These are phyloP conservation scores for Cutaneotrichosporon daszewskae DNA, from an alignment of 1,284 basidiomycete species.

Conservation along the genomic window DNA sequence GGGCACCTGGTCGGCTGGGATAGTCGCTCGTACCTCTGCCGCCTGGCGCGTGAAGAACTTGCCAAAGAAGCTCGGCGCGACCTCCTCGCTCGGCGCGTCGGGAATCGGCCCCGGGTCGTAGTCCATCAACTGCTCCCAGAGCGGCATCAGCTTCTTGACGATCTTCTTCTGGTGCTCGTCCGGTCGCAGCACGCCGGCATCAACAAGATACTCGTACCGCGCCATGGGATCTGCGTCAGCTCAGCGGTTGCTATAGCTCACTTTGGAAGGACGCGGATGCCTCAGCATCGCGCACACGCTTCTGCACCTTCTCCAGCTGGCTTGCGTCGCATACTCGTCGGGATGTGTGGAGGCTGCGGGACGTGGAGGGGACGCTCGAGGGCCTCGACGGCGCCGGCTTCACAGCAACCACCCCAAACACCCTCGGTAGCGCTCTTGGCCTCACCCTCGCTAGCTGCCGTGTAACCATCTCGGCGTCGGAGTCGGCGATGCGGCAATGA, in stretches of 20 bases:
- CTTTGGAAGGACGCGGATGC: slow-evolving; percentile 14
- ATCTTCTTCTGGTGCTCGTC: slow-evolving; percentile 83
- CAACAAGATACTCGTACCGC: slow-evolving; percentile 70
- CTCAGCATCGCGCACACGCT: slow-evolving; percentile 15
- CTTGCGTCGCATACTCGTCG: neutral
- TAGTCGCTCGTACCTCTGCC: slow-evolving; percentile 41
- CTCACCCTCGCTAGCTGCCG: too few relatives aligned
- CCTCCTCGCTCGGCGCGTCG: slow-evolving; percentile 44
- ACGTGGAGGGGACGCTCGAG: too few relatives aligned
- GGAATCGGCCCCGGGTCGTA: slow-evolving; percentile 68
- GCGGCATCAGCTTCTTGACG: slow-evolving; percentile 69
- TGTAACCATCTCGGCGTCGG: too few relatives aligned
- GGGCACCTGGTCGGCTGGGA: slow-evolving; percentile 55
- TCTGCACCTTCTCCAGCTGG: slow-evolving; percentile 5
- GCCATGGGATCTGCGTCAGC: slow-evolving; percentile 39
- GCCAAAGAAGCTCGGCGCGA: slow-evolving; percentile 49
- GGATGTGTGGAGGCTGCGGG: slow-evolving; percentile 8
- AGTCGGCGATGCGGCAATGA: too few relatives aligned
- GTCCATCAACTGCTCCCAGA: slow-evolving; percentile 65
- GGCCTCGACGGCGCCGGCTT: too few relatives aligned
- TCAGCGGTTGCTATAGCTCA: slow-evolving; percentile 6
- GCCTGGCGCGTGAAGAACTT: slow-evolving; percentile 56
- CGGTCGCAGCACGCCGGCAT: slow-evolving; percentile 62
- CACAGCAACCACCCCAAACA: too few relatives aligned
- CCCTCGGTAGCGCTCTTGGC: too few relatives aligned